These are phyloP conservation scores for Trichocladium uniseriatum DNA, from an alignment of 495 filamentous ascomycete genomes.

Conservation along the genomic window DNA sequence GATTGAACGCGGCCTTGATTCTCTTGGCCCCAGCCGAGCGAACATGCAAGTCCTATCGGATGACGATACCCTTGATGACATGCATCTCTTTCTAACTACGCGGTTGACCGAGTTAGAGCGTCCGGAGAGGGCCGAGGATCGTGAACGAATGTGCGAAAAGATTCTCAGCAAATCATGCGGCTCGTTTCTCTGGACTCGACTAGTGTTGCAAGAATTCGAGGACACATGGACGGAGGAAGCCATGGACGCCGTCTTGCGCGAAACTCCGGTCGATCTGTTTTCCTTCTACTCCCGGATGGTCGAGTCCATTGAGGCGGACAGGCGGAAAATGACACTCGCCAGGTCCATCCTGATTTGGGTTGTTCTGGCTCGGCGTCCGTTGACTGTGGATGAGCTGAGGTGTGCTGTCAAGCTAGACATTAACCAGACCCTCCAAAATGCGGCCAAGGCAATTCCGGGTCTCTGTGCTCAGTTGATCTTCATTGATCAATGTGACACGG, in stretches of 20 bases:
- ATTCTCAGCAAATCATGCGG: slow-evolving; percentile 27
- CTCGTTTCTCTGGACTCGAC: slow-evolving; percentile 27
- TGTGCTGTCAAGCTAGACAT: slow-evolving; percentile 23
- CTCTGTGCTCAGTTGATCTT: slow-evolving; percentile 26
- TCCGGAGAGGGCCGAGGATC: slow-evolving; percentile 9
- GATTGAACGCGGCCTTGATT: slow-evolving; percentile 14
- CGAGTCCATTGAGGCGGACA: slow-evolving; percentile 14
- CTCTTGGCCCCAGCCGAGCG: slow-evolving; percentile 6
- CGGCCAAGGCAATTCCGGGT: slow-evolving; percentile 18
- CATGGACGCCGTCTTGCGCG: slow-evolving; percentile 20
- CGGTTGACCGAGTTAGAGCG: slow-evolving; percentile 13
- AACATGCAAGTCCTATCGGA: slow-evolving; percentile 8
- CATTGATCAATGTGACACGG: slow-evolving; percentile 16
- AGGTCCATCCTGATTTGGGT: slow-evolving; percentile 26
- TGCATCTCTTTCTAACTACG: slow-evolving; percentile 17
- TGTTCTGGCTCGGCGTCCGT: slow-evolving; percentile 16
- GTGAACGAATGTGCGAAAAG: slow-evolving; percentile 19
- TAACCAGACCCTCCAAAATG: slow-evolving; percentile 20
- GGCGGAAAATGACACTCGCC: slow-evolving; percentile 12
- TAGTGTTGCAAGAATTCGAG: slow-evolving; percentile 26
- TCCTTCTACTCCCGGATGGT: slow-evolving; percentile 22
- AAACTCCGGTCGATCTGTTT: slow-evolving; percentile 18
- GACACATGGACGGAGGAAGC: slow-evolving; percentile 20
- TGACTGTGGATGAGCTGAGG: slow-evolving; percentile 21
- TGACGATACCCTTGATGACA: slow-evolving; percentile 21